Evolutionary conservation across 805 yeast genomes (phyloP), one percentile per base, ranked within the genome.

Genomic region (Wickerhamiella slavikovae): DNA sequence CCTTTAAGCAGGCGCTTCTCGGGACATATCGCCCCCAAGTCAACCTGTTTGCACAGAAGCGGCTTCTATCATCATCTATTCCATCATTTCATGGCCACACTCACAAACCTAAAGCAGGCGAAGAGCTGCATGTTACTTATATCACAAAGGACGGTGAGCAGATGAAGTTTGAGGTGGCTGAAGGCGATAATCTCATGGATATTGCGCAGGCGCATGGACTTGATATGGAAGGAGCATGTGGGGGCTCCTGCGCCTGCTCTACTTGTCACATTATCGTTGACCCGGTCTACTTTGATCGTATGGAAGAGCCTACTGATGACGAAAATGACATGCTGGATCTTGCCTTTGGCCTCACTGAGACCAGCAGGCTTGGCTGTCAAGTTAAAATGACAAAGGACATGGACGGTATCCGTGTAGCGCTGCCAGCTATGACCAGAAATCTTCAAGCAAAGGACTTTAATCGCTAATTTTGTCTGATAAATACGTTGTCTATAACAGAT

Each of bases 191-290:
- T 22, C 47, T 89, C 17, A 57, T 89, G 48, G 98, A 89, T 49
- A 80, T 89, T 33, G 98, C 96, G 4, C 96, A 89, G 55, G 91
- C 89, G 3, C 55, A 83, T 47, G 75, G 83, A 43, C 53, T 89
- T 34, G 98, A 89, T 40, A 83, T 89, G 89, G 98, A 89, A 51
- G 62, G 79, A 26, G 98, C 98, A 0, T 89, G 98, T 54, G 98
- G 98, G 15, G 98, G 96, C 3, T 80, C 95, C 3, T 89, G 98
- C 60, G 98, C 98, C 1, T 89, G 98, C 51, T 82, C 95, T 4
- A 89, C 98, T 0, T 89, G 98, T 49, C 98, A 89, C 54, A 73
- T 89, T 31, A 85, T 89, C 29, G 82, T 89, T 23, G 98, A 89
- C 49, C 96, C 98, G 1, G 94, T 76, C 27, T 82, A 60, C 49